phyloP scores from a whole-genome alignment of 768 basidiomycete genomes.

The Amanita pallidorosea region DNA sequence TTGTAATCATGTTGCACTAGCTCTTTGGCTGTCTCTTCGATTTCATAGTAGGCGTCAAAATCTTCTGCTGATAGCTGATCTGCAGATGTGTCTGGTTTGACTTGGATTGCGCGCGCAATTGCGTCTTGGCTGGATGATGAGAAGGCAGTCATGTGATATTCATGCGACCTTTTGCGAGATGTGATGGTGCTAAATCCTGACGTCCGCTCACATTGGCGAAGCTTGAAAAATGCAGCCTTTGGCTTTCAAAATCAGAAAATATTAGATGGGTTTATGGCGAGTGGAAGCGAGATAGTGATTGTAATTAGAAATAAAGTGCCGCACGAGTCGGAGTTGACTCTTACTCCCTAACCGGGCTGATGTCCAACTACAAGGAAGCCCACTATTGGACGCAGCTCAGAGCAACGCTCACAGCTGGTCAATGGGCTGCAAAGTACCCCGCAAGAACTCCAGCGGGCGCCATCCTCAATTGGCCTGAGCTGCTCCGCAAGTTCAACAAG shows the following conservation, averaged over 20 bases:
- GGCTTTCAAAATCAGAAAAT: no score
- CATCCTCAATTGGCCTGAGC: conserved; percentile 60
- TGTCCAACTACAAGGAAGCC: conserved; percentile 44
- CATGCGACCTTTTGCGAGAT: no score
- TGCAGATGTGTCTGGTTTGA: conserved; percentile 28
- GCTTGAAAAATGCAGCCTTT: no score
- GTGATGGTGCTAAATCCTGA: no score
- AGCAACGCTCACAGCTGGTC: conserved; percentile 57
- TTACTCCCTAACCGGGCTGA: conserved; percentile 1
- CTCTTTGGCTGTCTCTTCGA: conserved; percentile 50
- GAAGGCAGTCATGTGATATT: conserved; percentile 22
- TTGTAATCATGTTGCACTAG: conserved; percentile 57
- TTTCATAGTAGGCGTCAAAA: conserved; percentile 65
- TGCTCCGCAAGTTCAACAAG: conserved; percentile 81
- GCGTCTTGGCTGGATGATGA: conserved; percentile 53
- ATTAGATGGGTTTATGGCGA: no score
- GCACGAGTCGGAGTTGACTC: no score
- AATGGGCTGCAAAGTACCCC: conserved; percentile 55
- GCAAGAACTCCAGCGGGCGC: conserved; percentile 47
- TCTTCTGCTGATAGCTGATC: conserved; percentile 21
- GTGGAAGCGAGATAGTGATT: no score
- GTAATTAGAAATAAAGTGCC: no score
- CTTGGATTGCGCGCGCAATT: conserved; percentile 43
- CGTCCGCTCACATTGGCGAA: no score
- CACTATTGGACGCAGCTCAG: conserved; percentile 77